phyloP scores from a whole-genome alignment of 176 grass and related monocot species.

The Echinochloa phyllopogon region DNA sequence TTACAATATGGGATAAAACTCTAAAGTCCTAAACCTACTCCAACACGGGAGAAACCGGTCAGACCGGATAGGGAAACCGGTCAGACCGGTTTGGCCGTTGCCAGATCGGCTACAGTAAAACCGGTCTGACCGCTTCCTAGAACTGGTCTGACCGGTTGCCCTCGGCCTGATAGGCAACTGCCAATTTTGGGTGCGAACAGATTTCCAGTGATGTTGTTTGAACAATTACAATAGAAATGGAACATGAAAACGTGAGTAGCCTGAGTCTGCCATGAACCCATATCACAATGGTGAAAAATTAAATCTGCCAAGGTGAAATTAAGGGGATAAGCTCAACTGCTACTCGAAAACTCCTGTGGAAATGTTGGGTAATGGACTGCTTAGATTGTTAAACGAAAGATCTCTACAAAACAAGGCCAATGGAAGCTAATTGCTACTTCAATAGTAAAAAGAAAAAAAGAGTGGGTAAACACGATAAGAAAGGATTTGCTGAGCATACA shows the following conservation, averaged over 20 bases:
- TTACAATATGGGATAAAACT: too few relatives aligned
- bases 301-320: not conserved
- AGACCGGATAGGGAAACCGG: too few relatives aligned
- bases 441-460: not conserved
- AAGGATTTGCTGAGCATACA: not conserved
- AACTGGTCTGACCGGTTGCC: too few relatives aligned
- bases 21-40: too few relatives aligned
- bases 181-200: too few relatives aligned
- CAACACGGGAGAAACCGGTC: too few relatives aligned
- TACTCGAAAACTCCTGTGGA: not conserved
- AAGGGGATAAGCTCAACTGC: not conserved
- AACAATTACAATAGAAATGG: not conserved
- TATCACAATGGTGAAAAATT: not conserved
- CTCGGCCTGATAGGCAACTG: too few relatives aligned
- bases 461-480: not conserved
- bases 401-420: constrained; percentile 9
- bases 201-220: not conserved
- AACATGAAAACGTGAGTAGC: not conserved
- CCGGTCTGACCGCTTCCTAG: too few relatives aligned
- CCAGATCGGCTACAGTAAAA: too few relatives aligned
- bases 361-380: not conserved
- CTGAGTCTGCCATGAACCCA: not conserved
- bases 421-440: not conserved
- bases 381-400: constrained; percentile 10
- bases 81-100: too few relatives aligned